Percentiles rank a stretch among this genome's conserved stretches.
Evolutionary conservation across 192 early-diverging fungal genomes (phyloP).

Genomic region (Mortierella hygrophila): DNA sequence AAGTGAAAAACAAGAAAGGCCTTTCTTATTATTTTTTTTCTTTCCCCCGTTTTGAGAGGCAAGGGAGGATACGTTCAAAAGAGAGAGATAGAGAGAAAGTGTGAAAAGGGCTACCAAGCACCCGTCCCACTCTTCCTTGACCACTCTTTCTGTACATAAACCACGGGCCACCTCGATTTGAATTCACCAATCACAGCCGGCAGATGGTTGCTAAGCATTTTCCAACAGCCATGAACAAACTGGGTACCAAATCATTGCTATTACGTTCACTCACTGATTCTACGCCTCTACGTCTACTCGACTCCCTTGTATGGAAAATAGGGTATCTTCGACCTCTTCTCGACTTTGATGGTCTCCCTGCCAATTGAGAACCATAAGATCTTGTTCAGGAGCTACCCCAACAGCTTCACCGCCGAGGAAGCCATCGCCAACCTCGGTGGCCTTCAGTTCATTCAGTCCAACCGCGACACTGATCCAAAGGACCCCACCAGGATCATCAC

Average conservation of each 20-base stretch:
- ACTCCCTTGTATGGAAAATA: conserved; percentile 6
- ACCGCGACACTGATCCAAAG: conserved; percentile 61
- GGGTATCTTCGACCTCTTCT: conserved; percentile 71
- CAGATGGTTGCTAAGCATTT: no score
- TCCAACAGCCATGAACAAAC: no score
- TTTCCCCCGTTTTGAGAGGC: no score
- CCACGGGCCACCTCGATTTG: not conserved
- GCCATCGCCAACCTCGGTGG: conserved; percentile 62
- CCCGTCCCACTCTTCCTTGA: not conserved
- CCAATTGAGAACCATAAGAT: conserved; percentile 63
- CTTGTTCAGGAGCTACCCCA: conserved; percentile 63
- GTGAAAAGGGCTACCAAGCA: not conserved
- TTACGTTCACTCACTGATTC: not conserved
- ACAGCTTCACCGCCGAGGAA: conserved; percentile 68
- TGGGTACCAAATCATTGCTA: no score
- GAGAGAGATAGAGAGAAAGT: no score
- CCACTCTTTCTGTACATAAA: not conserved
- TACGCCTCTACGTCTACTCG: not conserved
- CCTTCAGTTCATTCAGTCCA: conserved; percentile 63
- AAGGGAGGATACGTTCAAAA: no score
- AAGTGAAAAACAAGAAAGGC: not conserved
- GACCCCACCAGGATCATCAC: conserved; percentile 61
- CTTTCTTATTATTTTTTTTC: no score
- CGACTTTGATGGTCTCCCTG: conserved; percentile 64
- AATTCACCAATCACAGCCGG: not conserved